Percentiles rank a stretch among this genome's conserved stretches.
These are phyloP conservation scores for Raffaelea ambrosiae DNA, from an alignment of 2,329 filamentous ascomycete species.

Conservation along the genomic window DNA sequence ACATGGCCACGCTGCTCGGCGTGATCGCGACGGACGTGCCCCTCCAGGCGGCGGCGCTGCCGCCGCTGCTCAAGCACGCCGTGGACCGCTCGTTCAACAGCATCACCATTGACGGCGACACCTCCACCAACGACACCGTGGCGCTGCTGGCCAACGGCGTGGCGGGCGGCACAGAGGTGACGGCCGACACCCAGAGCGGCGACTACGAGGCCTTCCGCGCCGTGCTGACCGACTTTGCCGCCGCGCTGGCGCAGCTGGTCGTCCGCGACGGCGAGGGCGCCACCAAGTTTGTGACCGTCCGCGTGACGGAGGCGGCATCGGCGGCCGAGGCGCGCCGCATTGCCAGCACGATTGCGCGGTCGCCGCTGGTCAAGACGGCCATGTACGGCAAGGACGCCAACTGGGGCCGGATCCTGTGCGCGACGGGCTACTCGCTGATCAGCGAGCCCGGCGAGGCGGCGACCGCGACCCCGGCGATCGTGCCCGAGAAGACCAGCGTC, in stretches of 20 bases:
- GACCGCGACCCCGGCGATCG: conserved; percentile 29
- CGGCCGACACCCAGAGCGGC: conserved; percentile 35
- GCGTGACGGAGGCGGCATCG: conserved; percentile 63
- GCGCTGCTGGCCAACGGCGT: conserved; percentile 93
- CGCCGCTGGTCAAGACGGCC: conserved; percentile 92
- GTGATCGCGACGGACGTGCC: conserved; percentile 89
- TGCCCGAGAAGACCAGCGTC: conserved; percentile 64
- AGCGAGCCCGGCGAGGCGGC: conserved; percentile 48
- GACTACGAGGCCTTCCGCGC: conserved; percentile 65
- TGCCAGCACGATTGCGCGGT: conserved; percentile 80
- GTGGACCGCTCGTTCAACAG: conserved; percentile 87
- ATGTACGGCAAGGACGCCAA: conserved; percentile 96
- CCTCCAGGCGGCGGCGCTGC: conserved; percentile 59
- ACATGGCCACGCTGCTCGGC: conserved; percentile 93
- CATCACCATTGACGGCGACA: conserved; percentile 95
- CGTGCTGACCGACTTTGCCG: conserved; percentile 68
- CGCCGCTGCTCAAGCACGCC: conserved; percentile 61
- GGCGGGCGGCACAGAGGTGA: conserved; percentile 63
- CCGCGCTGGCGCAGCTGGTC: conserved; percentile 81
- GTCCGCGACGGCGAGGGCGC: conserved; percentile 95
- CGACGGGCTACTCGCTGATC: conserved; percentile 71
- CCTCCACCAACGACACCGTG: conserved; percentile 93
- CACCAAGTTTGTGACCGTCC: conserved; percentile 95
- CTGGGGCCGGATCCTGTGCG: conserved; percentile 95
- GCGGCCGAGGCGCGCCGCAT: conserved; percentile 68